Conservation (phyloP, 495 filamentous ascomycete species). For the Tetracladium marchalianum region DNA sequence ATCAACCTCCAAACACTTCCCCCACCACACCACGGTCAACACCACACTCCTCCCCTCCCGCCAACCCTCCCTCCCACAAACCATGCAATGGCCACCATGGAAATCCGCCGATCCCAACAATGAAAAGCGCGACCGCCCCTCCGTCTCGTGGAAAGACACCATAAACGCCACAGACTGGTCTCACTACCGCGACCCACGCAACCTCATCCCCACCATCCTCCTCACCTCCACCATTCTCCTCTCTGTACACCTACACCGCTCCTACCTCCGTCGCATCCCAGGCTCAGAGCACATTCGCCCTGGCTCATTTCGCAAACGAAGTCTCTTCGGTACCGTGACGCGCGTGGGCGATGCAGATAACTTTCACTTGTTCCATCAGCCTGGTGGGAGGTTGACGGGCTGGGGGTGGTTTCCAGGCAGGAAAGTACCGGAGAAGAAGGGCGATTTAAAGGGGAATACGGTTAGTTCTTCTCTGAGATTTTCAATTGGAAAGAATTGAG, state of each 20-base stretch:
- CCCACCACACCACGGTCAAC: background rate
- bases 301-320: conserved; percentile 56
- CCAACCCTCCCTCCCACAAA: conserved; percentile 2
- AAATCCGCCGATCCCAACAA: conserved; percentile 10
- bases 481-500: conserved; percentile 12
- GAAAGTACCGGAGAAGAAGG: conserved; percentile 54
- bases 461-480: conserved; percentile 35
- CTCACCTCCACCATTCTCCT: conserved; percentile 57
- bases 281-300: conserved; percentile 61
- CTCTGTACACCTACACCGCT: conserved; percentile 51
- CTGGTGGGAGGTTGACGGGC: conserved; percentile 73
- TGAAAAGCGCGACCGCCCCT: conserved; percentile 17
- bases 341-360: conserved; percentile 95
- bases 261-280: conserved; percentile 75
- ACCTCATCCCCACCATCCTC: conserved; percentile 56
- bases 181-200: conserved; percentile 56
- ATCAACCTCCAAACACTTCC: too few species aligned
- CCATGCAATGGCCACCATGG: conserved; percentile 22
- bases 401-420: conserved; percentile 76
- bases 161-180: conserved; percentile 51
- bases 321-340: conserved; percentile 75
- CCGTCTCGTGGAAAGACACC: conserved; percentile 38
- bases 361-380: conserved; percentile 88
- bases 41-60: background rate
- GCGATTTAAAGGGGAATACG: conserved; percentile 64